Evolutionary conservation across 768 basidiomycete species (phyloP).

Genomic region (Amanita jacksonii): DNA sequence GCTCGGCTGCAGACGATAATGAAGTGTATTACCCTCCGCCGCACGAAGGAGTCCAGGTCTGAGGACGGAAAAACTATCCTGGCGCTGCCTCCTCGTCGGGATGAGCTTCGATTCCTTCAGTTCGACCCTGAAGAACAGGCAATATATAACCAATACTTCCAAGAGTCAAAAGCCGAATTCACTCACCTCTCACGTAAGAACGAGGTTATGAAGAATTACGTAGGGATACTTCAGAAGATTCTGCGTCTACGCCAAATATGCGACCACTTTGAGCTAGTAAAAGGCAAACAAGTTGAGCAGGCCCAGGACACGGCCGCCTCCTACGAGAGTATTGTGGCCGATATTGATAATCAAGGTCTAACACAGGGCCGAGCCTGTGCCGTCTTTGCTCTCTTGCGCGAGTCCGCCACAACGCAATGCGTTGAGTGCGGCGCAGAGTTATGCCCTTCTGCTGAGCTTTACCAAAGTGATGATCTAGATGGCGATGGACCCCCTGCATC

Average conservation of each 20-base stretch:
- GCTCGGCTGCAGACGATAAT: constrained; percentile 94
- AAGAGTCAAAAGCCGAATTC: constrained; percentile 88
- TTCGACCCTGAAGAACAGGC: constrained; percentile 75
- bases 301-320: constrained; percentile 41
- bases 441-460: constrained; percentile 37
- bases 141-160: constrained; percentile 85
- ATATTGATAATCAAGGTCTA: constrained; percentile 73
- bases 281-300: constrained; percentile 48
- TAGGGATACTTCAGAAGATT: constrained; percentile 94
- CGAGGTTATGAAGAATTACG: constrained; percentile 97
- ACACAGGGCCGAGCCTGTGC: constrained; percentile 64
- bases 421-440: constrained; percentile 81
- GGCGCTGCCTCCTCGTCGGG: constrained; percentile 81
- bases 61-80: constrained; percentile 80
- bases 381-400: constrained; percentile 79
- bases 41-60: constrained; percentile 86
- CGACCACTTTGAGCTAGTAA: constrained; percentile 87
- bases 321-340: constrained; percentile 73
- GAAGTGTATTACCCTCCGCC: constrained; percentile 91
- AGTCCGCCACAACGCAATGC: constrained; percentile 83
- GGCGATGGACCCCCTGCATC: constrained; percentile 37
- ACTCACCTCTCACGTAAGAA: constrained; percentile 79
- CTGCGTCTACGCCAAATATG: constrained; percentile 95
- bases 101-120: constrained; percentile 78
- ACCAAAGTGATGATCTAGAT: constrained; percentile 38